Conservation (phyloP, 202 grass and related monocot genomes). For the Panicum hallii region DNA sequence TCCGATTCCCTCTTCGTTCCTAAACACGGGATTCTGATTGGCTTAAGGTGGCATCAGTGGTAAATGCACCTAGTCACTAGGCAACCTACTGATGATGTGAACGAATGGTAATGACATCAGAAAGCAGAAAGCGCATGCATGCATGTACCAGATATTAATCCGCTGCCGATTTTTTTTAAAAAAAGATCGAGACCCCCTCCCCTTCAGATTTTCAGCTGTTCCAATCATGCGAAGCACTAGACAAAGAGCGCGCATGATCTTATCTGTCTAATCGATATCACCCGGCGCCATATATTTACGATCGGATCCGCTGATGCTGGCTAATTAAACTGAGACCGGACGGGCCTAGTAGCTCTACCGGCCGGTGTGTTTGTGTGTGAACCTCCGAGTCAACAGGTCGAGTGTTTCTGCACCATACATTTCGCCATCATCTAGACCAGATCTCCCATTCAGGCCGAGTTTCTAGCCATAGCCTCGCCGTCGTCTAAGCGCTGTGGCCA, state of each 20-base stretch:
- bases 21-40: slow-evolving; percentile 8
- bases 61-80: slow-evolving; percentile 54
- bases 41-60: slow-evolving; percentile 44
- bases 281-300: background rate
- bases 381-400: slow-evolving; percentile 35
- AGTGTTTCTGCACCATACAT: slow-evolving; percentile 62
- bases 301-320: slow-evolving; percentile 6
- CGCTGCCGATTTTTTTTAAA: background rate
- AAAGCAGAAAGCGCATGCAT: slow-evolving; percentile 46
- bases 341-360: slow-evolving; percentile 31
- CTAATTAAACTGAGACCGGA: slow-evolving; percentile 43
- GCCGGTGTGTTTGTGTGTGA: slow-evolving; percentile 35
- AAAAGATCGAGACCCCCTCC: background rate
- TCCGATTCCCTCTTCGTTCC: background rate
- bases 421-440: slow-evolving; percentile 51
- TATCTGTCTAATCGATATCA: slow-evolving; percentile 60
- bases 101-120: slow-evolving; percentile 54
- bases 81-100: slow-evolving; percentile 35
- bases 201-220: slow-evolving; percentile 33
- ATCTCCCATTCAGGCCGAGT: slow-evolving; percentile 19
- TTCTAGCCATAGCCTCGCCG: background rate
- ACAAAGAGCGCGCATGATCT: slow-evolving; percentile 53
- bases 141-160: slow-evolving; percentile 31
- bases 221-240: slow-evolving; percentile 63
- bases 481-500: slow-evolving; percentile 14